A percentile compares a stretch with the other conserved stretches of the same genome.
Evolutionary conservation across 1,284 basidiomycete species (phyloP).

Genomic region (Moniliophthora roreri): DNA sequence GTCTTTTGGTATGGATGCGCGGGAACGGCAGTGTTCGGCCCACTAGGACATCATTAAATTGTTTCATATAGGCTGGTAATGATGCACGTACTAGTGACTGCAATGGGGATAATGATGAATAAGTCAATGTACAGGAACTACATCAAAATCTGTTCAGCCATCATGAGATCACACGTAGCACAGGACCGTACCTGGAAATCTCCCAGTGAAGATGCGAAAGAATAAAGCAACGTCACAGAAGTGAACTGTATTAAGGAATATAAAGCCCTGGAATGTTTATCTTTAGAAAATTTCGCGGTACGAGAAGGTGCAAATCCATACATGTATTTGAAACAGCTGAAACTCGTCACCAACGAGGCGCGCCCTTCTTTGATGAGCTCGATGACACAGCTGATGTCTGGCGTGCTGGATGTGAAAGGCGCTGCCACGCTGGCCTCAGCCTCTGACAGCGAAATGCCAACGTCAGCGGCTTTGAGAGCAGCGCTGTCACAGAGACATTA

Average conservation of each 20-base stretch:
- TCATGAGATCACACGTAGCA: slow-evolving; percentile 14
- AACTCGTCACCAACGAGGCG: slow-evolving; percentile 94
- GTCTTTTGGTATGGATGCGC: slow-evolving; percentile 85
- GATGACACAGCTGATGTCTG: slow-evolving; percentile 95
- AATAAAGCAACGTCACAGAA: slow-evolving; percentile 90
- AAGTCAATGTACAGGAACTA: slow-evolving; percentile 98
- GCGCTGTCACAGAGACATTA: slow-evolving; percentile 37
- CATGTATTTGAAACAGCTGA: slow-evolving; percentile 99
- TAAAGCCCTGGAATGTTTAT: slow-evolving; percentile 60
- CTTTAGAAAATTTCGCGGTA: slow-evolving; percentile 7
- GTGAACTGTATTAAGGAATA: slow-evolving; percentile 93
- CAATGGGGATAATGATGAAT: slow-evolving; percentile 96
- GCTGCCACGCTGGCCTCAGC: slow-evolving; percentile 99
- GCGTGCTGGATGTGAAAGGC: slow-evolving; percentile 92
- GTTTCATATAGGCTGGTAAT: neutral
- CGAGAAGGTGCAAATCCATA: slow-evolving; percentile 37
- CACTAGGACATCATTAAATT: slow-evolving; percentile 54
- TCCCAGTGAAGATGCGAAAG: slow-evolving; percentile 93
- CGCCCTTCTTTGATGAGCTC: slow-evolving; percentile 97
- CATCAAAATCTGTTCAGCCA: slow-evolving; percentile 13
- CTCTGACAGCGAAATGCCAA: slow-evolving; percentile 95
- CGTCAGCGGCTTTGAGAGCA: slow-evolving; percentile 97
- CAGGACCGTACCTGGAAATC: slow-evolving; percentile 81
- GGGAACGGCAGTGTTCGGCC: slow-evolving; percentile 91
- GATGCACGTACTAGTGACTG: slow-evolving; percentile 79